Evolutionary conservation across 768 basidiomycete species (phyloP).

Genomic region (Paxillus rubicundulus): DNA sequence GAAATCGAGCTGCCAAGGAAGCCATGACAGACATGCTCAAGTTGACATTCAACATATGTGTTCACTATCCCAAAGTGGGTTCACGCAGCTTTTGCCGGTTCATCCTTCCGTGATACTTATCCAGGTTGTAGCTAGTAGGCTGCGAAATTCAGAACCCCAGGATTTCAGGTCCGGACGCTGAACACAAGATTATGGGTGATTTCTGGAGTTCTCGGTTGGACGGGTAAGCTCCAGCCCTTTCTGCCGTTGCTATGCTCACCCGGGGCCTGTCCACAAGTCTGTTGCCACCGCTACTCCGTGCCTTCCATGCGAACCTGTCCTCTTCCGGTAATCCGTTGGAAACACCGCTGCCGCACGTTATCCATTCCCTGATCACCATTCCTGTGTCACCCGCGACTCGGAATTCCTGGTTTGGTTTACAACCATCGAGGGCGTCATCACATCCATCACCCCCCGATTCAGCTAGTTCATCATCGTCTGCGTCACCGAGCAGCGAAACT

Average conservation of each 20-base stretch:
- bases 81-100: background rate
- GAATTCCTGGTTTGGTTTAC: slow-evolving; percentile 58
- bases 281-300: slow-evolving; percentile 66
- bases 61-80: slow-evolving; percentile 76
- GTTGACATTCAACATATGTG: slow-evolving; percentile 74
- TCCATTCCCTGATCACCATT: slow-evolving; percentile 78
- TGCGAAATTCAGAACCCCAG: slow-evolving; percentile 41
- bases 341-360: slow-evolving; percentile 74
- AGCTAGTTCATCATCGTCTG: slow-evolving; percentile 32
- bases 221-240: slow-evolving; percentile 43
- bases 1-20: slow-evolving; percentile 47
- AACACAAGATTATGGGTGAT: slow-evolving; percentile 62
- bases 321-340: slow-evolving; percentile 62
- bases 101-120: background rate
- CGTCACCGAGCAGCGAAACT: slow-evolving; percentile 11
- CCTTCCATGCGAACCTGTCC: slow-evolving; percentile 65
- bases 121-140: slow-evolving; percentile 34
- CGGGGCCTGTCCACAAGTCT: slow-evolving; percentile 42
- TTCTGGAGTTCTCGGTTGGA: slow-evolving; percentile 74
- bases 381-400: slow-evolving; percentile 61
- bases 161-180: slow-evolving; percentile 12
- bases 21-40: slow-evolving; percentile 85
- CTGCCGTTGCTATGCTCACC: background rate
- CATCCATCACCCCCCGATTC: slow-evolving; percentile 36
- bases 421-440: slow-evolving; percentile 34